A percentile compares a stretch with the other conserved stretches of the same genome.
Conservation (phyloP, 192 early-diverging fungal genomes). For the Linnemannia elongata region DNA sequence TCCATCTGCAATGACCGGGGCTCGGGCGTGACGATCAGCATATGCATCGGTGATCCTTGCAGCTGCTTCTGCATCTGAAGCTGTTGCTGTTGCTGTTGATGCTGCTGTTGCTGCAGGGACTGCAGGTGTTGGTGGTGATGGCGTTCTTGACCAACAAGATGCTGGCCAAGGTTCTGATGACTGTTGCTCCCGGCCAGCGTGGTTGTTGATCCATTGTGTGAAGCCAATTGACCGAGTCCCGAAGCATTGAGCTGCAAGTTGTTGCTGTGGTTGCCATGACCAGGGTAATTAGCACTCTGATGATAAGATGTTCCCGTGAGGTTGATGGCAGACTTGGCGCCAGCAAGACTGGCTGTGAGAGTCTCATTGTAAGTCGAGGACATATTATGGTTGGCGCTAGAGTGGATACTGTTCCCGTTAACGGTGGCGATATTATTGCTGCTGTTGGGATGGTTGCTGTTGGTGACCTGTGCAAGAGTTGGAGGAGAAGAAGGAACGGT, state of each 20-base stretch:
- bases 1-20: conserved; percentile 57
- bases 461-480: conserved; percentile 34
- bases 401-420: background rate
- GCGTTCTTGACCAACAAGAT: conserved; percentile 26
- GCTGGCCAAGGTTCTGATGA: conserved; percentile 27
- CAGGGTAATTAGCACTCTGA: background rate
- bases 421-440: background rate
- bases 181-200: conserved; percentile 16
- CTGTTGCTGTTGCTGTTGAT: conserved; percentile 14
- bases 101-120: background rate
- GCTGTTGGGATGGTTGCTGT: conserved; percentile 16
- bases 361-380: background rate
- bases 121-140: conserved; percentile 36
- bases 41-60: conserved; percentile 23
- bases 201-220: conserved; percentile 15
- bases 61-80: conserved; percentile 9
- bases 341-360: background rate
- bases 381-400: conserved; percentile 10
- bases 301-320: conserved; percentile 19
- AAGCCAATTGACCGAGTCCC: background rate
- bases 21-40: conserved; percentile 55
- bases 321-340: conserved; percentile 28
- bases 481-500: conserved; percentile 32
- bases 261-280: conserved; percentile 3
- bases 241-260: conserved; percentile 1